Evolutionary conservation across 768 basidiomycete species (phyloP).

Genomic region (Podaxis rugospora): DNA sequence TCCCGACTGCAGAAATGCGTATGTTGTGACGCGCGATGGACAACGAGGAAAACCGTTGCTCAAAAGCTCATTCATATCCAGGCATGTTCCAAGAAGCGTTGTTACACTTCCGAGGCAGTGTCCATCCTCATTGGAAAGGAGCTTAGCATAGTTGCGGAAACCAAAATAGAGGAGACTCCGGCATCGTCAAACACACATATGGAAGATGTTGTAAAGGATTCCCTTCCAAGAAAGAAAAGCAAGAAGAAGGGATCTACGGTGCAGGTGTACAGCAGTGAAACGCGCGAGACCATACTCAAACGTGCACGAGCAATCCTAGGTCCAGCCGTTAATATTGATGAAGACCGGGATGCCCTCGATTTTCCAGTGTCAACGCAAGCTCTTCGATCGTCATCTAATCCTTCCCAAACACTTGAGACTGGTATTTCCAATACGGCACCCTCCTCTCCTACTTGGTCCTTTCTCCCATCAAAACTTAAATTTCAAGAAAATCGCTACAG

Average conservation of each 20-base stretch:
- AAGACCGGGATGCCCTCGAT: not conserved
- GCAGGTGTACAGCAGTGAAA: constrained; percentile 35
- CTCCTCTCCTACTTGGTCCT: not conserved
- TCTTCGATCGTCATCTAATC: not conserved
- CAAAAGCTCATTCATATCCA: constrained; percentile 69
- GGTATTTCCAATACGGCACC: not conserved
- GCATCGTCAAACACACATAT: constrained; percentile 38
- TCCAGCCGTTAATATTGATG: constrained; percentile 11
- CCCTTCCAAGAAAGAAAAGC: constrained; percentile 39
- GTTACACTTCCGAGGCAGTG: constrained; percentile 51
- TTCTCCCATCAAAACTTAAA: constrained; percentile 12
- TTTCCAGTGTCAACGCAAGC: not conserved
- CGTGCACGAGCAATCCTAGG: constrained; percentile 31
- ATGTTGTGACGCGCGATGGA: constrained; percentile 65
- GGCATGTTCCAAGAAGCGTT: constrained; percentile 61
- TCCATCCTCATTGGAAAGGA: constrained; percentile 47
- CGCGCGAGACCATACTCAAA: constrained; percentile 38
- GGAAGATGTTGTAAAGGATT: constrained; percentile 47
- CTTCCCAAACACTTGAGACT: not conserved
- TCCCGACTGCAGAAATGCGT: constrained; percentile 42
- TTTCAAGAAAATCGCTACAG: not conserved
- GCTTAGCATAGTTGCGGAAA: constrained; percentile 24
- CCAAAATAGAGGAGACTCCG: constrained; percentile 8
- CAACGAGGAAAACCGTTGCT: constrained; percentile 52
- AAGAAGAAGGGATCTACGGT: constrained; percentile 38